These are phyloP conservation scores for Calonectria leucothoes DNA, from an alignment of 2,329 filamentous ascomycete genomes.

Conservation along the genomic window DNA sequence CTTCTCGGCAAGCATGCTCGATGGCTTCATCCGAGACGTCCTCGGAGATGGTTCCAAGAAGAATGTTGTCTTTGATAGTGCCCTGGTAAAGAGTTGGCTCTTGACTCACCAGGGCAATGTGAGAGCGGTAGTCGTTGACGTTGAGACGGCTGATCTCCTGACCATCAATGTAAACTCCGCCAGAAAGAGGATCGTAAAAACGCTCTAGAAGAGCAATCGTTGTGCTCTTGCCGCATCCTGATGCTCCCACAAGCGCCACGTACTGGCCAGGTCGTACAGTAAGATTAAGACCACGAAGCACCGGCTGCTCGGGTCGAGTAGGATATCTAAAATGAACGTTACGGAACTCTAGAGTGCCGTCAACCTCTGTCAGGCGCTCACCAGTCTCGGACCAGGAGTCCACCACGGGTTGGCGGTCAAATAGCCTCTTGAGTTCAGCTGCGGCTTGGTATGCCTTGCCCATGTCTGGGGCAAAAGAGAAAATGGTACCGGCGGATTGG, in stretches of 20 bases:
- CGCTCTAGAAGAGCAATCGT: slow-evolving; percentile 92
- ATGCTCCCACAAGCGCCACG: slow-evolving; percentile 91
- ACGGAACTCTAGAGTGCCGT: slow-evolving; percentile 88
- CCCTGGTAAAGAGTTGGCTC: slow-evolving; percentile 96
- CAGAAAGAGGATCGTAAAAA: slow-evolving; percentile 90
- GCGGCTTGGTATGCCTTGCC: slow-evolving; percentile 91
- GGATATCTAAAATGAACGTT: slow-evolving; percentile 96
- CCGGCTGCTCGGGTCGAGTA: slow-evolving; percentile 89
- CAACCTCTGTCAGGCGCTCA: slow-evolving; percentile 68
- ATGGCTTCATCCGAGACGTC: slow-evolving; percentile 79
- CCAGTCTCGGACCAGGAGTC: slow-evolving; percentile 84
- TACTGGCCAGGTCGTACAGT: slow-evolving; percentile 82
- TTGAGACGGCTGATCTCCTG: slow-evolving; percentile 85
- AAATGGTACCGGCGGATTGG: slow-evolving; percentile 90
- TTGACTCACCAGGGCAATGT: slow-evolving; percentile 90
- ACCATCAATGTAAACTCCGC: slow-evolving; percentile 84
- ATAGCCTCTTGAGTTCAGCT: slow-evolving; percentile 81
- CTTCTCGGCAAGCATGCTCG: slow-evolving; percentile 84
- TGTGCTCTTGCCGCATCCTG: slow-evolving; percentile 93
- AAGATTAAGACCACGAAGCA: slow-evolving; percentile 85
- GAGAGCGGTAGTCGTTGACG: slow-evolving; percentile 85
- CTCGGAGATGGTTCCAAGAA: slow-evolving; percentile 78
- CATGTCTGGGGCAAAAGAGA: slow-evolving; percentile 92
- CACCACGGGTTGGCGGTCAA: slow-evolving; percentile 84
- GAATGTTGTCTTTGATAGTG: slow-evolving; percentile 89